Evolutionary conservation across 495 filamentous ascomycete genomes (phyloP).

Genomic region (Geoglossum glabrum): DNA sequence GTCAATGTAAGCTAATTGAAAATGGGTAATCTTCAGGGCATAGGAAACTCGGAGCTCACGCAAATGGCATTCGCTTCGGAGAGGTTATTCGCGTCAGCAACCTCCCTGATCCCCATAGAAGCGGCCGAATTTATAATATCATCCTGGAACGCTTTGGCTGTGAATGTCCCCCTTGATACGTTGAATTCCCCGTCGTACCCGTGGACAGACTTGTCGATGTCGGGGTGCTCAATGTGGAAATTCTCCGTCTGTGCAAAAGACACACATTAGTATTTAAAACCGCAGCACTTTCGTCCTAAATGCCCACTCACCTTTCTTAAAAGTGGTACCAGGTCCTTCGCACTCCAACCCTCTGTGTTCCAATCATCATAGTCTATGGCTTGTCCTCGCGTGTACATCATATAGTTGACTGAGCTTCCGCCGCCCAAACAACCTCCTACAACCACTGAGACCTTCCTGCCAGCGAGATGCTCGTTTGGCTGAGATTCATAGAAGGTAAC

Average conservation of each 20-base stretch:
- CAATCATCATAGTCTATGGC: conserved; percentile 30
- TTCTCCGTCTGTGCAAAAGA: conserved; percentile 23
- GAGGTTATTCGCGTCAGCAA: conserved; percentile 25
- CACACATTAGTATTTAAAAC: neutral
- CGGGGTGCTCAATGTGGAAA: conserved; percentile 20
- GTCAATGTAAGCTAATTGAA: neutral
- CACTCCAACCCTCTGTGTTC: conserved; percentile 30
- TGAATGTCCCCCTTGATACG: conserved; percentile 24
- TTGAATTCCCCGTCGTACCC: conserved; percentile 29
- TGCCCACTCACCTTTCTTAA: neutral
- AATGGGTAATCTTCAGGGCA: neutral
- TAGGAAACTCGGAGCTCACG: conserved; percentile 6
- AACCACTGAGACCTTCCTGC: conserved; percentile 27
- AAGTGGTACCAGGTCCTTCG: conserved; percentile 24
- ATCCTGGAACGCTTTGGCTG: conserved; percentile 15
- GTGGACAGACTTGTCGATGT: conserved; percentile 19
- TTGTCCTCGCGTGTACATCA: conserved; percentile 30
- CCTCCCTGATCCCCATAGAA: conserved; percentile 23
- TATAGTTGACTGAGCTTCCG: conserved; percentile 38
- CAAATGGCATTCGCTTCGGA: conserved; percentile 19
- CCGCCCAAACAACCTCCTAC: conserved; percentile 36
- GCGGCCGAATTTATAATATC: conserved; percentile 24
- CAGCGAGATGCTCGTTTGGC: neutral
- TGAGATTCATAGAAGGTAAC: conserved; percentile 13
- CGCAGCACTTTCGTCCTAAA: neutral